Base-by-base conservation (phyloP, 2,329 filamentous ascomycete genomes). In the Colletotrichum eleusines region DNA sequence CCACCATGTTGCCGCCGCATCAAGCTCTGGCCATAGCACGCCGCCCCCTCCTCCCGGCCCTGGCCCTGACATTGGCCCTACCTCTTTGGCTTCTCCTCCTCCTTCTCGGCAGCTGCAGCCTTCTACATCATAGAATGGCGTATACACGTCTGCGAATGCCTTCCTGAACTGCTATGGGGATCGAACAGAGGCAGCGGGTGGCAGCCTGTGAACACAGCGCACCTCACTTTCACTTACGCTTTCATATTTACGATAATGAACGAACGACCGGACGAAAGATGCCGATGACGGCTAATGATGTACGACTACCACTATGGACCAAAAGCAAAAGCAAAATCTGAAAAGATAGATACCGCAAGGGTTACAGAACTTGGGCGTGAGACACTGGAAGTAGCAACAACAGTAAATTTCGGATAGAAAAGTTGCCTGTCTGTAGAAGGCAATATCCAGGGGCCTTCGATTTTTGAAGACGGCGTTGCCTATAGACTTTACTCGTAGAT, bases 21-120 rank as follows among this genome's bases (percentile, higher is more conserved):
- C 70, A 35, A 72, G 70, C 57, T 72, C 70, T 18, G 69, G 69
- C 28, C 64, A 71, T n/a, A 69, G 58, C 38, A 71, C 69, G 7
- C 69, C 68, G 28, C 63, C 57, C 28, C 58, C 51, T 33, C 58
- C 58, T 31, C 42, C 68, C 28, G 46, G n/a, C 12, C 20, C 60
- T 6, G 26, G 44, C 48, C 48, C 48, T 40, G 59, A 60, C 23
- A 18, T 35, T 8, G 35, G 46, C 23, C 18, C 50, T 44, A 42
- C 60, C 14, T 42, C 60, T 12, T 23, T 48, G 14, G 48, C 35
- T n/a, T 54, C 60, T 28, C 23, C 57, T 42, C n/a, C 61, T 18
- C 54, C 33, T 20, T 12, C 54, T 33, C 38, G 59, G 18, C n/a
- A 31, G 9, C 44, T 69, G 9, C 58, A 65, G 14, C 20, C 57